Evolutionary conservation across 78 protist species (phyloP), one percentile per base, ranked within the genome.

Genomic region (Protostelium mycophagum): DNA sequence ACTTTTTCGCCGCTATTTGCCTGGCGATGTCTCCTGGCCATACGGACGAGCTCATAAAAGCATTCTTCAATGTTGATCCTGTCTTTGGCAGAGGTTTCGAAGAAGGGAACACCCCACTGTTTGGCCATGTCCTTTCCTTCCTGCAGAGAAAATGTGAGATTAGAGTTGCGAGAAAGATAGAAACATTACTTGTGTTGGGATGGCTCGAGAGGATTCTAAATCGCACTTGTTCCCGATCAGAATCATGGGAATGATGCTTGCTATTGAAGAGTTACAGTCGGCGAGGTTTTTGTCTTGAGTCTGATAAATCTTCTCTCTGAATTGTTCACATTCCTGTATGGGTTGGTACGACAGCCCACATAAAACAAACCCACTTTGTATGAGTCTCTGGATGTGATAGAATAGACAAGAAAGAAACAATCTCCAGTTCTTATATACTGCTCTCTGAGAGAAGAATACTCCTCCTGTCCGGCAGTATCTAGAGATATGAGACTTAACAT

Each of bases 391-490:
- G 36, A 36, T 5, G 83, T 38, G 0, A 89, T 88, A 36, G 37
- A 37, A 84, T 92, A 92, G 0, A 85, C 89, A 0, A 92, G 28
- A 28, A 92, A 1, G 63, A 92, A 92, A 1, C 91, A 89, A 31
- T 89, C 37, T 0, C 92, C 88, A 28, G 83, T 84, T 1, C 87
- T 23, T 0, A 92, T 89, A 83, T 92, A 92, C 84, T 91, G 93
- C 29, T 91, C 93, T 28, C 91, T 10, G 35, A 86, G 16, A 25
- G 73, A 51, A 16, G 31, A 25, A 16, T 51, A 97, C 0, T 99
- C 93, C 92, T 99, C 99, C 92, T 99, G 99, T 0, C 99, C 99
- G n/a, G 99, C 99, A 51, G 73, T 51, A 51, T 51, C 73, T 51
- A 16, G 73, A 51, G 73, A 16, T 25, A 51, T 5, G 73, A 16